Conservation (phyloP, 257 asterid genomes). For the Plantago elongata region DNA sequence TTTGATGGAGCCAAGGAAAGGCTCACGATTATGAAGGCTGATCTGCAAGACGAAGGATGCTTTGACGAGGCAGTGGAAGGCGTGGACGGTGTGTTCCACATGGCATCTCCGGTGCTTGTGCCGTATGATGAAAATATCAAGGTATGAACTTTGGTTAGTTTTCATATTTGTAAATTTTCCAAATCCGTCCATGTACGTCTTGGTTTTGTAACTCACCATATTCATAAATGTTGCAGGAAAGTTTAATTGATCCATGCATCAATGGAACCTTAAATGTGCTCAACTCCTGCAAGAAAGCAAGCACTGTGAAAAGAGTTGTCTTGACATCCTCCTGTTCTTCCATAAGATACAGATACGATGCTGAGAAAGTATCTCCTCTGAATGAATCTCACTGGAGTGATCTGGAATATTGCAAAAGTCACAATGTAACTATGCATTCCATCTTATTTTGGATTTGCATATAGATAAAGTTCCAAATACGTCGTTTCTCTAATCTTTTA, state of each 20-base stretch:
- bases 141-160: slow-evolving; percentile 23
- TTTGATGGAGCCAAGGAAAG: slow-evolving; percentile 86
- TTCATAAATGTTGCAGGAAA: slow-evolving; percentile 41
- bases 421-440: slow-evolving; percentile 44
- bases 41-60: slow-evolving; percentile 68
- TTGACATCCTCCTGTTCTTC: slow-evolving; percentile 91
- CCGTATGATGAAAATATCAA: slow-evolving; percentile 48
- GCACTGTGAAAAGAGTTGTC: slow-evolving; percentile 66
- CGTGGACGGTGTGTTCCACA: slow-evolving; percentile 86
- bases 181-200: not conserved
- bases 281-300: slow-evolving; percentile 65
- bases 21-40: slow-evolving; percentile 70
- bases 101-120: slow-evolving; percentile 83
- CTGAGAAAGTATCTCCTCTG: slow-evolving; percentile 50
- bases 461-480: not conserved
- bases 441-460: not conserved
- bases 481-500: not conserved
- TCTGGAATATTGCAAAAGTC: slow-evolving; percentile 54
- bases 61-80: slow-evolving; percentile 77
- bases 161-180: no score
- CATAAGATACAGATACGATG: slow-evolving; percentile 70
- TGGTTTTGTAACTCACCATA: not conserved
- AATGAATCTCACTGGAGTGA: slow-evolving; percentile 95
- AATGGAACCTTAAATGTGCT: slow-evolving; percentile 84
- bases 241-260: slow-evolving; percentile 69